phyloP scores from a whole-genome alignment of 768 basidiomycete species.

The Tephrocybe sp. region DNA sequence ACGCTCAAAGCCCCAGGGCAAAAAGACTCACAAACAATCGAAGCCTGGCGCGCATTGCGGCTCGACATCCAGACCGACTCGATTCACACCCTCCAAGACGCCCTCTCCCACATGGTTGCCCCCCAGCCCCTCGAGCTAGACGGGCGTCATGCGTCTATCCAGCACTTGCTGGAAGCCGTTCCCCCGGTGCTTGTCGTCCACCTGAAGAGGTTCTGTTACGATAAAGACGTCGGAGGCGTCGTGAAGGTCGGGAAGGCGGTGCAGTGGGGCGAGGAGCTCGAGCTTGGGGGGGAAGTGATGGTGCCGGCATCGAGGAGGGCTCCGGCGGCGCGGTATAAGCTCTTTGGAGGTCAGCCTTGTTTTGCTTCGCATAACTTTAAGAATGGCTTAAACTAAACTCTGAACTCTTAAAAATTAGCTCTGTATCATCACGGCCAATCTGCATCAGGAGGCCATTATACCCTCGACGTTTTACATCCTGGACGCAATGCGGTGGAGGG shows the following conservation, averaged over 20 bases:
- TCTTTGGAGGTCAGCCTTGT: slow-evolving; percentile 77
- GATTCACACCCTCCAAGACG: slow-evolving; percentile 79
- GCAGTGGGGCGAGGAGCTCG: slow-evolving; percentile 72
- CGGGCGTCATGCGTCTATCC: slow-evolving; percentile 65
- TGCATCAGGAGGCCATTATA: slow-evolving; percentile 94
- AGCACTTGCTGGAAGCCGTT: slow-evolving; percentile 72
- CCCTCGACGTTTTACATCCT: slow-evolving; percentile 83
- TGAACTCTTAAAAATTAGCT: slow-evolving; percentile 36
- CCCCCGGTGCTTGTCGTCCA: slow-evolving; percentile 86
- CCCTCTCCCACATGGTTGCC: slow-evolving; percentile 70
- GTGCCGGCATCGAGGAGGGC: slow-evolving; percentile 44
- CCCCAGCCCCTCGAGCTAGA: slow-evolving; percentile 81
- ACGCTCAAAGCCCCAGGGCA: slow-evolving; percentile 78
- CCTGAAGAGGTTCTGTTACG: slow-evolving; percentile 90
- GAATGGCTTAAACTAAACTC: not conserved
- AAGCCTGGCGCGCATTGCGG: slow-evolving; percentile 87
- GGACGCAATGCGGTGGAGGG: slow-evolving; percentile 58
- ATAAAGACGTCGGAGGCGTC: slow-evolving; percentile 67
- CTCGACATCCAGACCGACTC: slow-evolving; percentile 72
- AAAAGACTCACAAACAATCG: slow-evolving; percentile 83
- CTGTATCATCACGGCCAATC: slow-evolving; percentile 92
- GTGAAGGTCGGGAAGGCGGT: slow-evolving; percentile 87
- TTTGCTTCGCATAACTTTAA: not conserved
- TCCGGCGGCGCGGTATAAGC: slow-evolving; percentile 60
- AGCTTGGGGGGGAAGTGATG: slow-evolving; percentile 72